Evolutionary conservation across 768 basidiomycete species (phyloP), one percentile per base, ranked within the genome.

Genomic region (Suillus fuscotomentosus): DNA sequence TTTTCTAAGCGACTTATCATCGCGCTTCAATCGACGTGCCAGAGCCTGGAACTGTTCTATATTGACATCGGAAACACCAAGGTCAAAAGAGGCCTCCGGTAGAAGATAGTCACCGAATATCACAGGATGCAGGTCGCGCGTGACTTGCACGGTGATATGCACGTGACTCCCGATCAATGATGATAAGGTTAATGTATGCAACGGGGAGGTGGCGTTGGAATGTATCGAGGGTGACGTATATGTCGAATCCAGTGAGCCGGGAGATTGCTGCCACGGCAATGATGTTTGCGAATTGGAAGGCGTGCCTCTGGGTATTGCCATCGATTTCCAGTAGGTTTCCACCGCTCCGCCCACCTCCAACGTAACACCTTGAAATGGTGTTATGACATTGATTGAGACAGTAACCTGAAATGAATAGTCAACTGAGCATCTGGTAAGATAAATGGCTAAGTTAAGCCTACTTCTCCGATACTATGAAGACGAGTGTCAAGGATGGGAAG

Each of bases 311-410:
- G 74, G 67, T 57, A 76, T 20, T 68, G 76, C 67, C 73, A 77
- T 17, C 77, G 95, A 96, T 78, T 98, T 99, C 97, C 97, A 99
- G 75, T 99, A 99, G 0, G 97, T 99, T 79, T 99, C 96, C 36
- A 99, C 86, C 60, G 92, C 88, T 31, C 97, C 97, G 27, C 95
- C 96, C 62, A 98, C 91, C 77, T 96, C 94, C 14, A 99, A 83
- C 63, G 94, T 94, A 57, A 95, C 94, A 3, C 93, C 95, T 63
- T 89, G 87, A 78, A 99, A 99, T 1, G 95, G 91, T 10, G 88
- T 90, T 66, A 97, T 87, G 63, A 95, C 85, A 70, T 87, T 92
- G 39, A 94, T 82, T 70, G 94, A 94, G 75, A 98, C 96, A 59
- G 89, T 86, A 27, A 98, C 90, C 93, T 95, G 65, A 27, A 61